Conservation (phyloP, 495 filamentous ascomycete species). For the Ramalina intermedia region DNA sequence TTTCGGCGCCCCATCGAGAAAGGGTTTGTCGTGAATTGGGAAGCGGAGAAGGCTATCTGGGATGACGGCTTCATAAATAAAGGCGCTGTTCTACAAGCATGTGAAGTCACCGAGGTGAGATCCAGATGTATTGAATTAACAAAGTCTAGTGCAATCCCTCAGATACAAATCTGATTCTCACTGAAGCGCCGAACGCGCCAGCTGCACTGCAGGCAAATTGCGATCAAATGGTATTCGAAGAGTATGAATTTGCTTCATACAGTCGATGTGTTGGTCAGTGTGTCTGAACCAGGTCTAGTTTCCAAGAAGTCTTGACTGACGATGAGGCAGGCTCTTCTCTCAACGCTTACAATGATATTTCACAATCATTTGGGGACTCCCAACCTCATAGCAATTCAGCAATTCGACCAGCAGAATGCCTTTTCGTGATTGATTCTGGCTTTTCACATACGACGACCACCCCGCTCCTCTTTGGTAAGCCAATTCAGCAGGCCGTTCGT, state of each 20-base stretch:
- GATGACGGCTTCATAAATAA: conserved; percentile 75
- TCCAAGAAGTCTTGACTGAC: not conserved
- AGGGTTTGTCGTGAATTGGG: conserved; percentile 93
- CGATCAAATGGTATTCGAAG: conserved; percentile 95
- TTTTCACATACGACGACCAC: conserved; percentile 92
- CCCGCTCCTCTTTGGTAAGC: conserved; percentile 65
- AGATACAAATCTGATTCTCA: conserved; percentile 67
- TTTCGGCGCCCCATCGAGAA: conserved; percentile 90
- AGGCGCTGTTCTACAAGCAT: conserved; percentile 23
- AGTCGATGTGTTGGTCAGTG: conserved; percentile 56
- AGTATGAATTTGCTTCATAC: conserved; percentile 88
- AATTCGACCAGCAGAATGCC: conserved; percentile 55
- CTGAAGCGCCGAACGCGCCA: conserved; percentile 83
- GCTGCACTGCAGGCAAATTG: conserved; percentile 70
- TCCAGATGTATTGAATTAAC: conserved; percentile 1
- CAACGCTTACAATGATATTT: conserved; percentile 74
- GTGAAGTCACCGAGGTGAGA: not conserved
- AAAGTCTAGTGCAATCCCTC: conserved; percentile 49
- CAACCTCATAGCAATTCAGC: conserved; percentile 23
- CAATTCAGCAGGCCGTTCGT: conserved; percentile 68
- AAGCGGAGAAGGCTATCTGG: conserved; percentile 92
- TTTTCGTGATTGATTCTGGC: conserved; percentile 79
- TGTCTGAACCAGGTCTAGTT: not conserved
- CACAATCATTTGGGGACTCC: conserved; percentile 39
- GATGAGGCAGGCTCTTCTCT: conserved; percentile 46